Evolutionary conservation across 345 rosid species (phyloP).

Genomic region (Carallia pectinifolia): DNA sequence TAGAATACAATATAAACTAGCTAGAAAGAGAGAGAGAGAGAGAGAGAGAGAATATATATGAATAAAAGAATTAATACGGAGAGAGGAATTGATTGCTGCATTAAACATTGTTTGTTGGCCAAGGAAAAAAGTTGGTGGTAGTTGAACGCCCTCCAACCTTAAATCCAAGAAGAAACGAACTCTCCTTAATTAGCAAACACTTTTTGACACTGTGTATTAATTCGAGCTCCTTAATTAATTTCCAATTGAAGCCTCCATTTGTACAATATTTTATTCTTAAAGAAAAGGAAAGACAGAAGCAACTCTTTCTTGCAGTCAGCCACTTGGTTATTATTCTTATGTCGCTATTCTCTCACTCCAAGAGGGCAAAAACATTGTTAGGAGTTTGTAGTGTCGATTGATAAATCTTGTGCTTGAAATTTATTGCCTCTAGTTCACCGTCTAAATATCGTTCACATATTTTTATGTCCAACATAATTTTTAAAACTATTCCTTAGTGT

Average conservation of each 20-base stretch:
- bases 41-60: conserved; percentile 6
- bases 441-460: no score
- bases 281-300: neutral
- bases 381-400: no score
- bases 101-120: conserved; percentile 50
- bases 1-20: no score
- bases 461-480: no score
- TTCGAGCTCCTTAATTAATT: no score
- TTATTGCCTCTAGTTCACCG: no score
- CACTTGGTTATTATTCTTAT: neutral
- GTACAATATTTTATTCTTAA: no score
- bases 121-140: conserved; percentile 59
- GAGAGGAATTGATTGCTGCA: conserved; percentile 43
- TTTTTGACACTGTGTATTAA: neutral
- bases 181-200: conserved; percentile 1
- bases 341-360: neutral
- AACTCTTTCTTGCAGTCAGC: conserved; percentile 8
- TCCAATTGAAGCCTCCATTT: no score
- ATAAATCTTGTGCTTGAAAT: no score
- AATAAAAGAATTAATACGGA: conserved; percentile 19
- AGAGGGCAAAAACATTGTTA: no score
- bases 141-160: conserved; percentile 57
- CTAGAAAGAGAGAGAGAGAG: neutral
- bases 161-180: conserved; percentile 15
- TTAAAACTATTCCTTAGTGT: no score